Evolutionary conservation across 2,329 filamentous ascomycete genomes (phyloP).

Genomic region (Colletotrichum tofieldiae): DNA sequence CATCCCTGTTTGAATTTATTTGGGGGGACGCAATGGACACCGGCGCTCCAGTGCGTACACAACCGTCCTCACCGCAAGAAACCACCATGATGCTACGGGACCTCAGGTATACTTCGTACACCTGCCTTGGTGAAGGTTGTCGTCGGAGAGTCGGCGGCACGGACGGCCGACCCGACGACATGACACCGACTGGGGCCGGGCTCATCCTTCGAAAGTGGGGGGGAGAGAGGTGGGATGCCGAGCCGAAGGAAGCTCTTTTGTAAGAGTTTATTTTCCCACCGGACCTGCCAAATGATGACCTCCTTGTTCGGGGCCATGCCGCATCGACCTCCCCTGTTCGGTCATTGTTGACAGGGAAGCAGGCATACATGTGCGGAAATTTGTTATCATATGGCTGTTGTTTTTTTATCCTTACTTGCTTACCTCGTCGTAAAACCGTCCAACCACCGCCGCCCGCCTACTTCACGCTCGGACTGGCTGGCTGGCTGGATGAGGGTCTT

Average conservation of each 20-base stretch:
- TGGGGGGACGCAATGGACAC: neutral
- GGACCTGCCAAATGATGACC: neutral
- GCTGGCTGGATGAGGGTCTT: neutral
- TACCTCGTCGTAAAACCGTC: neutral
- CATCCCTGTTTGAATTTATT: neutral
- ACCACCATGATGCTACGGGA: neutral
- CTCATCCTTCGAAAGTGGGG: slow-evolving; percentile 21
- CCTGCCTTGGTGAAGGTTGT: neutral
- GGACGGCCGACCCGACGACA: neutral
- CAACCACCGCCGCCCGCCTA: neutral
- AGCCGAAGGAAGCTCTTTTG: neutral
- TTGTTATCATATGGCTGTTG: neutral
- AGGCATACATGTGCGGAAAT: neutral
- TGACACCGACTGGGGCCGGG: neutral
- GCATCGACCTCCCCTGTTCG: neutral
- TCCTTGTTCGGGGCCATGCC: neutral
- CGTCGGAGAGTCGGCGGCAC: neutral
- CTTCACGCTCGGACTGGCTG: neutral
- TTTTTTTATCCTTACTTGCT: neutral
- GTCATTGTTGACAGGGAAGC: neutral
- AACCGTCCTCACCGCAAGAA: neutral
- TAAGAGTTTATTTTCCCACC: too few relatives aligned
- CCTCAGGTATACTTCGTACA: neutral
- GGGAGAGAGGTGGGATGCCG: neutral
- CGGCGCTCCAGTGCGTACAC: neutral